Evolutionary conservation across 306 rosid genomes (phyloP).

Genomic region (Hippophae tibetana): DNA sequence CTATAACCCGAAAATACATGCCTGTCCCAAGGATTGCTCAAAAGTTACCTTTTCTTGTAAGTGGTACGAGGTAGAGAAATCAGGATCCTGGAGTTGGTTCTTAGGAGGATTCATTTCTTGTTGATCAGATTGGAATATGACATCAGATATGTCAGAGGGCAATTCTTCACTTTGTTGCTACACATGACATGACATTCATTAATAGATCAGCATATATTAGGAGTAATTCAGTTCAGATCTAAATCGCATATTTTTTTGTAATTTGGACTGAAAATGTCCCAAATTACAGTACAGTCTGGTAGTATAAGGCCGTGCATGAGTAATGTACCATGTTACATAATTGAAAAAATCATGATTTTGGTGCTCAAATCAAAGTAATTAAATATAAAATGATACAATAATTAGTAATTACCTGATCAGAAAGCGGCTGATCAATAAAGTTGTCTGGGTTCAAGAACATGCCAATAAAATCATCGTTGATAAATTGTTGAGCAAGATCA

Average conservation of each 20-base stretch:
- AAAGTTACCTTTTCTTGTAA: conserved; percentile 1
- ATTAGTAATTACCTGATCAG: too few species aligned
- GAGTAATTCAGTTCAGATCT: background rate
- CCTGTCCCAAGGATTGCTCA: conserved; percentile 25
- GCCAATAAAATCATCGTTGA: too few species aligned
- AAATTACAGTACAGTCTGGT: too few species aligned
- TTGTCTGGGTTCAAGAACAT: too few species aligned
- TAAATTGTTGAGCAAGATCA: too few species aligned
- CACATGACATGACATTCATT: background rate
- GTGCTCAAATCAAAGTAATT: too few species aligned
- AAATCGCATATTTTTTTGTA: background rate
- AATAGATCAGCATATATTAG: background rate
- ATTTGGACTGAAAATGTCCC: too few species aligned
- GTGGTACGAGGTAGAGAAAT: conserved; percentile 1
- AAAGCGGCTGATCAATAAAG: too few species aligned
- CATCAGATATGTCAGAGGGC: conserved; percentile 5
- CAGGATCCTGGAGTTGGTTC: conserved; percentile 5
- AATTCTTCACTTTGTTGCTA: conserved; percentile 11
- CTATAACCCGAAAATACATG: background rate
- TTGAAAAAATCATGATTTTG: too few species aligned
- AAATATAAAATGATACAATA: too few species aligned
- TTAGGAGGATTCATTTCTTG: background rate
- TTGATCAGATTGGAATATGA: background rate
- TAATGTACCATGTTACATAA: too few species aligned
- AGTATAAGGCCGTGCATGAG: too few species aligned